Conservation (phyloP, 2,329 filamentous ascomycete species). For the Tolypocladium pustulatum region DNA sequence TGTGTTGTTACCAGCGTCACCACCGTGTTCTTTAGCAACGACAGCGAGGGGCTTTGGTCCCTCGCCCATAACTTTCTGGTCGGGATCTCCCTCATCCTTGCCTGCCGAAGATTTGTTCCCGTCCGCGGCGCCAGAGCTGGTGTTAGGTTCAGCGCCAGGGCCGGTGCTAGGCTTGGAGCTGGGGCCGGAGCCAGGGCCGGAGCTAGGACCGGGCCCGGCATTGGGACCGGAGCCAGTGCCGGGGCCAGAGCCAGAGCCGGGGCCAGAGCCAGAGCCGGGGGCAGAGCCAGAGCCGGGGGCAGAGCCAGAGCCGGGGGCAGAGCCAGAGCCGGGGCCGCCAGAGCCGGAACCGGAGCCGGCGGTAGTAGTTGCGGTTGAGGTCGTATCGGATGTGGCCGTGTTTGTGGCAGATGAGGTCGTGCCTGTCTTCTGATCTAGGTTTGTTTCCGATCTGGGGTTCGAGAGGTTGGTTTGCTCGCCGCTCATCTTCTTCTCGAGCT, state of each 20-base stretch:
- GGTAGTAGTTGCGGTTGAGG: not conserved
- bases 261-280: too few species aligned
- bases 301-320: not conserved
- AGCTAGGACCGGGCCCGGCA: too few species aligned
- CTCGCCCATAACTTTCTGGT: conserved; percentile 18
- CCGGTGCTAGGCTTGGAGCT: not conserved
- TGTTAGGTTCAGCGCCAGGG: too few species aligned
- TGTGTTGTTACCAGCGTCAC: conserved; percentile 15
- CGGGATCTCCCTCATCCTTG: conserved; percentile 19
- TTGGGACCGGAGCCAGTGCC: too few species aligned
- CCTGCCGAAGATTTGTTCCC: conserved; percentile 5
- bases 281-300: too few species aligned
- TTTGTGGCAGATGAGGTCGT: not conserved
- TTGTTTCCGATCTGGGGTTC: not conserved
- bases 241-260: too few species aligned
- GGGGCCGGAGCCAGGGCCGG: not conserved
- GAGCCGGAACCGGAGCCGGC: not conserved
- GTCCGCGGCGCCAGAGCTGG: not conserved
- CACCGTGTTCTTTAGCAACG: conserved; percentile 22
- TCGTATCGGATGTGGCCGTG: not conserved
- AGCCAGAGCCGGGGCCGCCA: not conserved
- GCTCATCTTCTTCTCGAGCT: conserved; percentile 2
- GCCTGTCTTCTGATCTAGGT: not conserved
- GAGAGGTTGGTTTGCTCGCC: not conserved
- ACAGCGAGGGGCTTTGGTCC: conserved; percentile 21